These are phyloP conservation scores for Penicillium sp. DNA, from an alignment of 2,329 filamentous ascomycete genomes.

Conservation along the genomic window DNA sequence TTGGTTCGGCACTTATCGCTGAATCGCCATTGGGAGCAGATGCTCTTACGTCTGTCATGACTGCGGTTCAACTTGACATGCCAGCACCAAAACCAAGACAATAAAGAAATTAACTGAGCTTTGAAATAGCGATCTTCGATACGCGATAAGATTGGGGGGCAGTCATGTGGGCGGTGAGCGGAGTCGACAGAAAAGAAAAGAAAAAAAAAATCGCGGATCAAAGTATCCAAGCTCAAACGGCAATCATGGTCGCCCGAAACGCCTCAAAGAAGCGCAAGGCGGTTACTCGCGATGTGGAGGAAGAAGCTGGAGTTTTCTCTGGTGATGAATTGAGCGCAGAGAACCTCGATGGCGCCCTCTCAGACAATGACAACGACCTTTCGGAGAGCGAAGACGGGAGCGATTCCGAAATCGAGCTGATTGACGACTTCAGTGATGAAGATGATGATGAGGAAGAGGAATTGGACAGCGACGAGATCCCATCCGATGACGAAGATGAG, in stretches of 20 bases:
- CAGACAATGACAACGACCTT: constrained; percentile 43
- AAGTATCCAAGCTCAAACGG: constrained; percentile 13
- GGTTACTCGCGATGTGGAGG: constrained; percentile 54
- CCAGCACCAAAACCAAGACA: background rate
- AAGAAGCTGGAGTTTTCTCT: constrained; percentile 53
- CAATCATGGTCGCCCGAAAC: constrained; percentile 38
- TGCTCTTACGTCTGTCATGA: constrained; percentile 2
- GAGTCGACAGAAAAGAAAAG: constrained; percentile 20
- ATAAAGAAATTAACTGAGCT: background rate
- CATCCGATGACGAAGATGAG: constrained; percentile 47
- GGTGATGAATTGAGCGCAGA: constrained; percentile 59
- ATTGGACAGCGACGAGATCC: constrained; percentile 53
- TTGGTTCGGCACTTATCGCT: constrained; percentile 25
- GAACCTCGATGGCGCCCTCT: constrained; percentile 44
- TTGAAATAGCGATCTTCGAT: constrained; percentile 10
- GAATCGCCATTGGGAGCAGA: constrained; percentile 1
- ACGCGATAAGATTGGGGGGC: constrained; percentile 27
- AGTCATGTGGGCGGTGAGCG: constrained; percentile 40
- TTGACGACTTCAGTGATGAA: constrained; percentile 54
- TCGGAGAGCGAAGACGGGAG: constrained; percentile 39
- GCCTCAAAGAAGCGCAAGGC: constrained; percentile 65
- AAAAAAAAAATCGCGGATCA: constrained; percentile 26
- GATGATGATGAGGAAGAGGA: constrained; percentile 51
- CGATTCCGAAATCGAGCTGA: constrained; percentile 55
- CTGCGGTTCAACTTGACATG: constrained; percentile 2